Evolutionary conservation across 176 grass and related monocot genomes (phyloP), one percentile per base, ranked within the genome.

Genomic region (Panicum miliaceum): DNA sequence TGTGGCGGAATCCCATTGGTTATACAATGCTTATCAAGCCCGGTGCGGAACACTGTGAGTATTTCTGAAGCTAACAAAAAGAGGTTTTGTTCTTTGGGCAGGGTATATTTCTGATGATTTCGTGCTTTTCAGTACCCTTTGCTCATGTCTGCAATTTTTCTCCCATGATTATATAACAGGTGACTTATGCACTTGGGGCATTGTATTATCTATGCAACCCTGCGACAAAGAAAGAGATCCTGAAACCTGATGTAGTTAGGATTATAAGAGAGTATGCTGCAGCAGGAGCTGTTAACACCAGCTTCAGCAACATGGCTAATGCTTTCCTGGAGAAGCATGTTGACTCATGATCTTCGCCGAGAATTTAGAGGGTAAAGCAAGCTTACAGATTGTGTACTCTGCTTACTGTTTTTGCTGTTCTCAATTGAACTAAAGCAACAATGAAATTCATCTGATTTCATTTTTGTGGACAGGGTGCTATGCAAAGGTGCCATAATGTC

Each of bases 1-100:
- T 94, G 86, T 2, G 95, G 82, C 82, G 95, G 90, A 84, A 91
- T 94, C 81, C 95, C 90, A 3, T 88, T 98, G 68, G 76, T 95
- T 73, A 70, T 94, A 82, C 96, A 98, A 83, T 98, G 93, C 68
- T 86, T 98, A 90, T 96, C 96, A 26, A 98, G 93, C 73, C 89
- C 91, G 52, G 92, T 92, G 69, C 86, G 77, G 70, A 98, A 95
- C 74, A 98, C 91, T 12, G 96, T 98, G 71, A 90, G 96, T 81
- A 76, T 80, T 73, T 86, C 57, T 34, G 53, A 84, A 69, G n/a
- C 85, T 83, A 68, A 52, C 22, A 51, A 12, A 41, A 84, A 10
- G 46, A 81, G 4, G 19, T 36, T 47, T 36, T 76, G 13, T 60
- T 77, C 14, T 73, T 45, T 78, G 11, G 20, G 22, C 61, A 52